phyloP scores from a whole-genome alignment of 306 rosid species.

The Amphicarpaea edgeworthii region DNA sequence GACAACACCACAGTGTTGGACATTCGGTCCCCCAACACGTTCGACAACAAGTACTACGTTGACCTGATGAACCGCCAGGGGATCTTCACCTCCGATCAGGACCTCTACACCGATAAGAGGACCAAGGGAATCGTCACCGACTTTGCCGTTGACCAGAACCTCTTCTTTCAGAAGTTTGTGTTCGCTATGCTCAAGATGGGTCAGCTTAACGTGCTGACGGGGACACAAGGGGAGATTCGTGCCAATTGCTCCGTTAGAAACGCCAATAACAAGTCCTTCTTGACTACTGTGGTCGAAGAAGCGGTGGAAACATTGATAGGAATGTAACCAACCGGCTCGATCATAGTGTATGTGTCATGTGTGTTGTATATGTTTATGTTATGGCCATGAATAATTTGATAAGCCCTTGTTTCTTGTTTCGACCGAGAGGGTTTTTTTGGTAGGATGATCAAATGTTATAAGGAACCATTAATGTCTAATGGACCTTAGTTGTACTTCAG shows the following conservation, averaged over 20 bases:
- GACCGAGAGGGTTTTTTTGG: neutral
- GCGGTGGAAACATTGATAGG: constrained; percentile 19
- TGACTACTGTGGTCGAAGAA: constrained; percentile 53
- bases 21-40: constrained; percentile 60
- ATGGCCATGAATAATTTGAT: neutral
- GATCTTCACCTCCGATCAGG: constrained; percentile 73
- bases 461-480: neutral
- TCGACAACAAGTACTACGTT: constrained; percentile 76
- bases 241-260: constrained; percentile 69
- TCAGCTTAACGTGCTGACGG: constrained; percentile 69
- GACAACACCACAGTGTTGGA: constrained; percentile 56
- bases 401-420: constrained; percentile 13
- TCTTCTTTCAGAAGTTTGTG: constrained; percentile 67
- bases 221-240: constrained; percentile 65
- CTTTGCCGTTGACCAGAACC: constrained; percentile 60
- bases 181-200: constrained; percentile 78
- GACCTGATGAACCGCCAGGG: constrained; percentile 76
- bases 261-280: constrained; percentile 34
- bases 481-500: neutral
- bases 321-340: constrained; percentile 19
- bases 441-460: neutral
- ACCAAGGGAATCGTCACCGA: constrained; percentile 59
- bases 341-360: neutral
- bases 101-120: constrained; percentile 54
- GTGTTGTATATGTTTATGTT: constrained; percentile 1